These are phyloP conservation scores for Trichoderma asperellum DNA, from an alignment of 2,329 filamentous ascomycete species.

Conservation along the genomic window DNA sequence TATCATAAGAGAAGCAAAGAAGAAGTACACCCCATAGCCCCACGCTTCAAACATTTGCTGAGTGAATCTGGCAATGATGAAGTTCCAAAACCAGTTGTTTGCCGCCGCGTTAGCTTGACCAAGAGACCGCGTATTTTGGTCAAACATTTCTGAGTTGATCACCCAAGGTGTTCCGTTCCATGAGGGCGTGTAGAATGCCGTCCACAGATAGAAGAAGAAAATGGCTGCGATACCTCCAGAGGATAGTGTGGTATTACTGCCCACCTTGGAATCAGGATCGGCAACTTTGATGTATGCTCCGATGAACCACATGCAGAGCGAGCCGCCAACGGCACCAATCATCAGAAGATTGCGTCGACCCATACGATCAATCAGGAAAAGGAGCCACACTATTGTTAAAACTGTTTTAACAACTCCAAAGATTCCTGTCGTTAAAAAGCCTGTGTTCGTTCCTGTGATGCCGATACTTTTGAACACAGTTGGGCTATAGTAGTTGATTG, in stretches of 20 bases:
- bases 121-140: constrained; percentile 22
- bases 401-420: constrained; percentile 20
- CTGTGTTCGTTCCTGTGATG: constrained; percentile 19
- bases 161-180: constrained; percentile 25
- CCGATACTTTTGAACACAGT: constrained; percentile 22
- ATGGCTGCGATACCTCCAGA: constrained; percentile 18
- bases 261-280: constrained; percentile 10
- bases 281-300: constrained; percentile 21
- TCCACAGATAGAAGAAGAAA: constrained; percentile 25
- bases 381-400: constrained; percentile 18
- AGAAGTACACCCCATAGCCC: constrained; percentile 58
- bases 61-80: constrained; percentile 38
- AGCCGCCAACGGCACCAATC: constrained; percentile 19
- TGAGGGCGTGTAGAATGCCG: constrained; percentile 20
- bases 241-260: neutral
- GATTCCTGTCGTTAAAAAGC: constrained; percentile 20
- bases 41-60: constrained; percentile 46
- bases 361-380: constrained; percentile 21
- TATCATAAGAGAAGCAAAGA: constrained; percentile 57
- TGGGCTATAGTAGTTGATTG: constrained; percentile 26
- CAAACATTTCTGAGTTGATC: constrained; percentile 26
- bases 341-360: constrained; percentile 22
- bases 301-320: constrained; percentile 25
- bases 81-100: constrained; percentile 29
- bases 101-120: constrained; percentile 21